phyloP scores from a whole-genome alignment of 2,329 filamentous ascomycete species.

The Xylaria sp. region DNA sequence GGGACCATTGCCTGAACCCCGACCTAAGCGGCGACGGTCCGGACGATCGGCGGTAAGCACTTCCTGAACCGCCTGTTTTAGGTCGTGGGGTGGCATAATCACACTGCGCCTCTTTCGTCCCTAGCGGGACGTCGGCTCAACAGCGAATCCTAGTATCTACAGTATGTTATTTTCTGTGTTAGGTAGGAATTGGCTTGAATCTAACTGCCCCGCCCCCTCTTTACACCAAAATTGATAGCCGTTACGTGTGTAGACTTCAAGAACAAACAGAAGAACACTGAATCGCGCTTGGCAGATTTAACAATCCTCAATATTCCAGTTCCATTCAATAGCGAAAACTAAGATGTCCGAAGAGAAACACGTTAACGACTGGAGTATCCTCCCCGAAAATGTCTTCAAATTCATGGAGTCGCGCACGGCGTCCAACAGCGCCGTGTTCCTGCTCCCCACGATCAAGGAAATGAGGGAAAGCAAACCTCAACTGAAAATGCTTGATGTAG shows the following conservation, averaged over 20 bases:
- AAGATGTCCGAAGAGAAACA: constrained; percentile 10
- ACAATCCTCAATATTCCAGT: background rate
- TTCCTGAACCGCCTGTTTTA: background rate
- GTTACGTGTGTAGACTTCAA: background rate
- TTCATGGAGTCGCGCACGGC: constrained; percentile 37
- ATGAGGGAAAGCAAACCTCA: constrained; percentile 37
- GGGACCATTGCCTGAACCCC: background rate
- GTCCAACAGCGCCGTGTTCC: constrained; percentile 39
- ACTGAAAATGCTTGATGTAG: constrained; percentile 54
- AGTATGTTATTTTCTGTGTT: background rate
- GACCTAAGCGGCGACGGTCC: background rate
- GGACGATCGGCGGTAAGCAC: constrained; percentile 6
- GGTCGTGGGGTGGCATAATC: background rate
- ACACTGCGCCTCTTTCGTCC: background rate
- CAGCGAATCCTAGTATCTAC: background rate
- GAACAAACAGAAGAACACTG: background rate
- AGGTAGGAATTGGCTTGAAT: background rate
- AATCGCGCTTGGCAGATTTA: background rate
- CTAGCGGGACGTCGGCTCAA: background rate
- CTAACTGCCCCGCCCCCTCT: constrained; percentile 1
- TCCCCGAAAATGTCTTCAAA: constrained; percentile 30
- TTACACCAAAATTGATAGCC: background rate
- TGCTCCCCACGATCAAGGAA: constrained; percentile 50
- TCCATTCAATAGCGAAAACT: background rate
- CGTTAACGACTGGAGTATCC: constrained; percentile 25